These are phyloP conservation scores for Citrus maxima DNA, from an alignment of 345 rosid species.

Conservation along the genomic window DNA sequence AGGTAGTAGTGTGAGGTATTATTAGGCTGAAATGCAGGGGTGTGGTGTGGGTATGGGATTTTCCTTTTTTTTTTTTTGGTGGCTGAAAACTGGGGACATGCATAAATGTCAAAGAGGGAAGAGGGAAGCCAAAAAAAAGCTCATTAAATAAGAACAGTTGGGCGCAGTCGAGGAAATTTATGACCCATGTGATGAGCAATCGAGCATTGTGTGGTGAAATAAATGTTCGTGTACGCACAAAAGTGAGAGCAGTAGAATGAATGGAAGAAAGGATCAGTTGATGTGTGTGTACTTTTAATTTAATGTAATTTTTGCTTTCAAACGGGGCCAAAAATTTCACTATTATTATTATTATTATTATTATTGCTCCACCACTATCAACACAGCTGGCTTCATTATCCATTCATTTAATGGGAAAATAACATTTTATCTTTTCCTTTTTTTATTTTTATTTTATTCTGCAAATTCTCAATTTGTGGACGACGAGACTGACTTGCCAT, in stretches of 20 bases:
- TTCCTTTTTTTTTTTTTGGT: too few species aligned
- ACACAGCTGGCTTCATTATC: conserved; percentile 32
- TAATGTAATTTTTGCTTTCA: neutral
- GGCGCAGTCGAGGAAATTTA: conserved; percentile 17
- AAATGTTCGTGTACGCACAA: conserved; percentile 20
- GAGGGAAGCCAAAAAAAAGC: neutral
- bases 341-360: neutral
- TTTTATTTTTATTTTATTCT: neutral
- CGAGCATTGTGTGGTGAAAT: conserved; percentile 18
- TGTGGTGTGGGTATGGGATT: too few species aligned
- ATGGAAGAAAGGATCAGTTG: neutral
- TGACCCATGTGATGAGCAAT: conserved; percentile 30
- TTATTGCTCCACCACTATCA: conserved; percentile 4
- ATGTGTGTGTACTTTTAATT: neutral
- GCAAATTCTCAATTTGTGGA: neutral
- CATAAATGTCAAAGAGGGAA: neutral
- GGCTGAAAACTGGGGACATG: too few species aligned
- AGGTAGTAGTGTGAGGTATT: too few species aligned
- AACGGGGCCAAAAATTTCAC: conserved; percentile 19
- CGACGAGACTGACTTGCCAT: neutral
- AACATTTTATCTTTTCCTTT: neutral
- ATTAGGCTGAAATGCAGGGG: too few species aligned
- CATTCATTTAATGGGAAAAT: conserved; percentile 26
- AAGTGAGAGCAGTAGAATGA: neutral
- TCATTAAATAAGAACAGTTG: conserved; percentile 25